Percentiles rank a stretch among this genome's conserved stretches.
Evolutionary conservation across 176 grass and related monocot species (phyloP).

Genomic region (Elaeis guineensis): DNA sequence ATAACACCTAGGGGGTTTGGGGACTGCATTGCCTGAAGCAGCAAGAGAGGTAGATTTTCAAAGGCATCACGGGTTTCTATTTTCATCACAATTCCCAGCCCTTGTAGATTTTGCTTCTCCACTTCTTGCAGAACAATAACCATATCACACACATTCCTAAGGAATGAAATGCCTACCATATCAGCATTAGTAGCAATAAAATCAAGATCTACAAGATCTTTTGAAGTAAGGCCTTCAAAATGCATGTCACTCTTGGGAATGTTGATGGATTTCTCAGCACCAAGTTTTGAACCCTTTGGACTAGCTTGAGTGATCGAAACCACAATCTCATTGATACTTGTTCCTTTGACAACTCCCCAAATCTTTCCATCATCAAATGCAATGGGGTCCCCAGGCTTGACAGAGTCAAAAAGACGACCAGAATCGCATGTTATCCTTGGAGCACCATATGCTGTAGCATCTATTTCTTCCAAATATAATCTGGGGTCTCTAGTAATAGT

Average conservation of each 20-base stretch:
- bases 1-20: conserved; percentile 15
- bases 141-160: conserved; percentile 10
- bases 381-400: conserved; percentile 16
- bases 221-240: conserved; percentile 12
- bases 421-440: conserved; percentile 14
- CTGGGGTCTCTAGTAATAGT: conserved; percentile 13
- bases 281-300: conserved; percentile 18
- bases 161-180: conserved; percentile 20
- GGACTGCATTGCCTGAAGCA: conserved; percentile 13
- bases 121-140: conserved; percentile 10
- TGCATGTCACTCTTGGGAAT: conserved; percentile 14
- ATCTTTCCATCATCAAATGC: conserved; percentile 26
- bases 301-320: conserved; percentile 9
- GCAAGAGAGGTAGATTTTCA: conserved; percentile 9
- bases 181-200: conserved; percentile 15
- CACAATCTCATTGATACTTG: conserved; percentile 10
- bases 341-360: conserved; percentile 9
- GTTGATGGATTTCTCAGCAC: conserved; percentile 19
- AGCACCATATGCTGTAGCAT: background rate
- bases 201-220: conserved; percentile 17
- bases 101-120: conserved; percentile 3
- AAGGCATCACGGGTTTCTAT: conserved; percentile 10
- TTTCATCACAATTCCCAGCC: conserved; percentile 15
- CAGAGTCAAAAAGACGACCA: conserved; percentile 7
- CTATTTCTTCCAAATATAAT: background rate